Conservation (phyloP, 768 basidiomycete species). For the Fomitopsis pulvina region DNA sequence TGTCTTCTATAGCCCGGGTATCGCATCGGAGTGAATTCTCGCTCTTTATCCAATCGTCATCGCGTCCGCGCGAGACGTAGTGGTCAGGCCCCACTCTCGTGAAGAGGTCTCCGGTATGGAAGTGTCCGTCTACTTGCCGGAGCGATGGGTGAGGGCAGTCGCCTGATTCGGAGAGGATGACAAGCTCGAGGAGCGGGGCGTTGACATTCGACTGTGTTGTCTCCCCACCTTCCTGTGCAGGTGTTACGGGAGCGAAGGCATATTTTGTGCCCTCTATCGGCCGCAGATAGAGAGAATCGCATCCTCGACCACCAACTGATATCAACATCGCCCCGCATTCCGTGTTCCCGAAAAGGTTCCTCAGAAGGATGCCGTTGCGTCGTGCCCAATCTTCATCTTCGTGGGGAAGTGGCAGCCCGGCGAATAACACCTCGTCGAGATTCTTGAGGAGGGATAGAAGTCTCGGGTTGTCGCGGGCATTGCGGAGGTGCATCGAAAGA, state of each 20-base stretch:
- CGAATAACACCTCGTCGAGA: conserved; percentile 60
- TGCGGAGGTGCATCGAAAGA: conserved; percentile 56
- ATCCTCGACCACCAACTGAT: conserved; percentile 47
- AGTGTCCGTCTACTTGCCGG: conserved; percentile 57
- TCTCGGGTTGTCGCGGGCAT: conserved; percentile 52
- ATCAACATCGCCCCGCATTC: conserved; percentile 72
- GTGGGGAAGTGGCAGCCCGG: conserved; percentile 53
- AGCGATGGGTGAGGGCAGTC: conserved; percentile 63
- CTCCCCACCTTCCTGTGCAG: conserved; percentile 17
- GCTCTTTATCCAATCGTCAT: conserved; percentile 85
- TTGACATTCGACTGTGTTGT: conserved; percentile 41
- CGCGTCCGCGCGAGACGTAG: conserved; percentile 63
- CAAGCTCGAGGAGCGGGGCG: conserved; percentile 54
- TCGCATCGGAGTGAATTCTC: conserved; percentile 75
- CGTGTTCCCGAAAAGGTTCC: conserved; percentile 78
- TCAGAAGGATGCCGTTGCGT: conserved; percentile 55
- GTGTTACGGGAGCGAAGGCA: conserved; percentile 54
- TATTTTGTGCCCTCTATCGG: conserved; percentile 60
- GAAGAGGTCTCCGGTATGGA: conserved; percentile 82
- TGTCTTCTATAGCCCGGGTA: conserved; percentile 78
- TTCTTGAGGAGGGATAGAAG: conserved; percentile 48
- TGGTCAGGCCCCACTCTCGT: conserved; percentile 49
- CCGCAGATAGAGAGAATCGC: conserved; percentile 44
- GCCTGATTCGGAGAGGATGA: conserved; percentile 57
- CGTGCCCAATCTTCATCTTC: conserved; percentile 73